These are phyloP conservation scores for Daldinia loculata DNA, from an alignment of 495 filamentous ascomycete genomes.

Conservation along the genomic window DNA sequence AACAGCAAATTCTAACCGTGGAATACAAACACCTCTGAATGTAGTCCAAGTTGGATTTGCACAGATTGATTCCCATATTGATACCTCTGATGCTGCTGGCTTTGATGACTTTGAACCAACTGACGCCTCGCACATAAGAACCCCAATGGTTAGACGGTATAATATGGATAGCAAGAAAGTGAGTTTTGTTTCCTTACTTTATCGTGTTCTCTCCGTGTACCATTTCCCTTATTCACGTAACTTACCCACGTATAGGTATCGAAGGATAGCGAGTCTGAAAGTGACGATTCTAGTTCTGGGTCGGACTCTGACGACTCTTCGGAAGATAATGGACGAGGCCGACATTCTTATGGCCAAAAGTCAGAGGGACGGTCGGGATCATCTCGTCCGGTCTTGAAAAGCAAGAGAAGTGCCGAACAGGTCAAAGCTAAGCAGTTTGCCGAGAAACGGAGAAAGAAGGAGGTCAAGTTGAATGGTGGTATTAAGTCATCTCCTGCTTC, in stretches of 20 bases:
- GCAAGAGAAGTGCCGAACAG: conserved; percentile 51
- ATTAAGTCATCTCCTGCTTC: conserved; percentile 60
- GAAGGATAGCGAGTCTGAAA: conserved; percentile 27
- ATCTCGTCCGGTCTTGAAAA: conserved; percentile 16
- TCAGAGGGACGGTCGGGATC: conserved; percentile 21
- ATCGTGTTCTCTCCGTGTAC: background rate
- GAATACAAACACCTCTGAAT: conserved; percentile 48
- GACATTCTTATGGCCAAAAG: conserved; percentile 28
- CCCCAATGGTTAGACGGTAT: conserved; percentile 47
- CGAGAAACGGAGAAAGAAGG: conserved; percentile 63
- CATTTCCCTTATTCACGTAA: background rate
- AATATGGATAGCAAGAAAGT: conserved; percentile 56
- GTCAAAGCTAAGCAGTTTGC: conserved; percentile 56
- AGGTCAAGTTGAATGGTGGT: conserved; percentile 64
- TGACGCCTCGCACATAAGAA: conserved; percentile 42
- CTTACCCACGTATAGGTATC: conserved; percentile 28
- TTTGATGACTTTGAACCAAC: conserved; percentile 42
- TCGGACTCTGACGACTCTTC: conserved; percentile 34
- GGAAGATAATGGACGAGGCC: conserved; percentile 20
- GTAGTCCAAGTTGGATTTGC: conserved; percentile 60
- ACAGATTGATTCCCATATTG: conserved; percentile 60
- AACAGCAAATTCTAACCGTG: conserved; percentile 24
- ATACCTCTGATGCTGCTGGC: conserved; percentile 45
- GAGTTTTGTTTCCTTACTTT: conserved; percentile 11
- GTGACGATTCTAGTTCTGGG: conserved; percentile 23